Base-by-base conservation (phyloP, 2,329 filamentous ascomycete genomes). In the Xylaria sp. region DNA sequence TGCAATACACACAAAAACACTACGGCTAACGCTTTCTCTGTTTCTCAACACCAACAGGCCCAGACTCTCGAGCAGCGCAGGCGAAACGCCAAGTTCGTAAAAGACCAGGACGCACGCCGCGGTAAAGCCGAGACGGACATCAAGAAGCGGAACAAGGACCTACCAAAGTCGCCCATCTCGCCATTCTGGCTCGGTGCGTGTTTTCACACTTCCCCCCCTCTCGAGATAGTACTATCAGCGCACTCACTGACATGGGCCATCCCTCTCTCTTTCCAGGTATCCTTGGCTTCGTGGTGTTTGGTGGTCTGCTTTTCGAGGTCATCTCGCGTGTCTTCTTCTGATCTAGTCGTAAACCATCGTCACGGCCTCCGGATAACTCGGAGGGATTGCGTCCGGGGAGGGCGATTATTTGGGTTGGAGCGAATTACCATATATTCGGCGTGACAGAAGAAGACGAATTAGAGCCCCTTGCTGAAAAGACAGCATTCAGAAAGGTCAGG, bases 41-140 rank as follows among this genome's bases (percentile, higher is more conserved):
- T 28, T 45, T n/a, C 18, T 53, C 15, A 8, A 48, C 34, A 25
- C 28, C 25, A 63, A 69, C 76, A 94, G 92, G 91, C 90, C 74
- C 92, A 95, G 90, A 96, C 93, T 73, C 92, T 91, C 74, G 88
- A 93, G 81, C 93, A 96, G 84, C 90, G 93, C 80, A 89, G 89
- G 77, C 90, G 91, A 71, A 96, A 96, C 83, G 88, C 88, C 77
- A 91, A 91, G 81, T 97, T 93, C 81, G 90, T 86, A 73, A 90
- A 91, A 79, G 85, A 87, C 62, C 90, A 95, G 79, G 89, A 91
- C 78, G 83, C 85, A 68, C 91, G 90, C 78, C 91, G 91, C 80
- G 93, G 93, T 81, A 93, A 93, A 83, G 86, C 89, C n/a, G 85
- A 89, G 66, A 82, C 82, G 28, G 86, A 89, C 70, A 79, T 90